These are phyloP conservation scores for Dendrobium officinale DNA, from an alignment of 106 monocot genomes.

Conservation along the genomic window DNA sequence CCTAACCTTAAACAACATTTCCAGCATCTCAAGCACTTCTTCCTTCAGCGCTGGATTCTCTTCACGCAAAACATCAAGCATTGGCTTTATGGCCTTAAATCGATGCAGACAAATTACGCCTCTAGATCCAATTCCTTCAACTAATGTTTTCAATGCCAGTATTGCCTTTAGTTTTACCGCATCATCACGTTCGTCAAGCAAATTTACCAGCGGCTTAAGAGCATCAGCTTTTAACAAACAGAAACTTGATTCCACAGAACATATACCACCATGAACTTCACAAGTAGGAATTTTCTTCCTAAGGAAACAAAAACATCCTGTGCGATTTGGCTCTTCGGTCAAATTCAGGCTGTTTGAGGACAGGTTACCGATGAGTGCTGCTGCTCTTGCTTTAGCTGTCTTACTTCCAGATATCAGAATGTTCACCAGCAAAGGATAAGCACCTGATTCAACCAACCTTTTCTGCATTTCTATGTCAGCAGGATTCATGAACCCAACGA, in stretches of 20 bases:
- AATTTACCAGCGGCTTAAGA: constrained; percentile 5
- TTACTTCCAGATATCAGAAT: constrained; percentile 7
- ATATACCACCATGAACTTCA: constrained; percentile 19
- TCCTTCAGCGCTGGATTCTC: neutral
- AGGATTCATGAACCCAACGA: constrained; percentile 13
- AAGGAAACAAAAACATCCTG: constrained; percentile 13
- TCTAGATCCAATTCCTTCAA: constrained; percentile 10
- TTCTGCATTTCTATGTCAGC: constrained; percentile 14
- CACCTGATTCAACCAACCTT: constrained; percentile 3
- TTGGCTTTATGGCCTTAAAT: constrained; percentile 6
- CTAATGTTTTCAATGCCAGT: constrained; percentile 8
- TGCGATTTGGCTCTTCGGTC: neutral
- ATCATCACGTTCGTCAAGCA: constrained; percentile 13
- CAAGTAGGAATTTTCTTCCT: neutral
- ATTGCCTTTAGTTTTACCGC: neutral
- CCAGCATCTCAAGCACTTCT: constrained; percentile 1
- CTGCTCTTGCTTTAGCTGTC: constrained; percentile 13
- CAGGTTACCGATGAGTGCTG: constrained; percentile 10
- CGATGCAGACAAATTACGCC: constrained; percentile 8
- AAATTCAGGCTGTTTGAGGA: constrained; percentile 13
- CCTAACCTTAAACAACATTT: neutral
- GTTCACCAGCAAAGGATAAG: constrained; percentile 15
- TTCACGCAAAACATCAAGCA: constrained; percentile 13
- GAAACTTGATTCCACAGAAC: constrained; percentile 11
- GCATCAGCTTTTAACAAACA: constrained; percentile 14